phyloP scores from a whole-genome alignment of 1,139 yeast species.

The Geotrichum klebahnii region DNA sequence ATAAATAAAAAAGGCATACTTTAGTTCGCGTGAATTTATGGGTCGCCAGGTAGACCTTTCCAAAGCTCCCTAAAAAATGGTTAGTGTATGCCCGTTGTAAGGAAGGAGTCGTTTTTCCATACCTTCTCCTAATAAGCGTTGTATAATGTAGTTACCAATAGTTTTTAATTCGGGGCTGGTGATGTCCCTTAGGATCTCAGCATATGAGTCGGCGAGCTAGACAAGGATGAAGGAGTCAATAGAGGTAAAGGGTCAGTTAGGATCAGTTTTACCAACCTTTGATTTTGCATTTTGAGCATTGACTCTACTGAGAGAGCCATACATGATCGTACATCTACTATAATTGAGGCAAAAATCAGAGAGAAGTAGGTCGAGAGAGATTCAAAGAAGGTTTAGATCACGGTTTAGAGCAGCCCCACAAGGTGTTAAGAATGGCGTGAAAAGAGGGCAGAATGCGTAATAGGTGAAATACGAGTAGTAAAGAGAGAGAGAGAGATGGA shows the following conservation, averaged over 20 bases:
- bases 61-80: conserved; percentile 58
- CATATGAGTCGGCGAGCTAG: conserved; percentile 59
- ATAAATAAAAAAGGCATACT: conserved; percentile 48
- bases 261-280: conserved; percentile 32
- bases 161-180: conserved; percentile 52
- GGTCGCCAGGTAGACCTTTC: conserved; percentile 79
- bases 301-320: conserved; percentile 31
- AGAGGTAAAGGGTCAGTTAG: too few relatives aligned
- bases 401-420: too few relatives aligned
- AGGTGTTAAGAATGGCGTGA: too few relatives aligned
- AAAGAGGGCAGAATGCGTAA: too few relatives aligned
- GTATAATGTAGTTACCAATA: conserved; percentile 72
- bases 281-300: conserved; percentile 38
- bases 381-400: conserved; percentile 5
- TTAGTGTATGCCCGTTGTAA: neutral
- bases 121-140: conserved; percentile 74
- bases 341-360: neutral
- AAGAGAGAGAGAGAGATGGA: neutral
- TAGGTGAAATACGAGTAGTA: neutral
- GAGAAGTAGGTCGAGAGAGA: conserved; percentile 18
- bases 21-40: conserved; percentile 69
- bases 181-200: conserved; percentile 55
- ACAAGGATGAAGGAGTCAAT: neutral
- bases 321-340: conserved; percentile 25
- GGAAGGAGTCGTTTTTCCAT: too few relatives aligned